Conservation (phyloP, 495 filamentous ascomycete genomes). For the Lineolata rhizophorae region DNA sequence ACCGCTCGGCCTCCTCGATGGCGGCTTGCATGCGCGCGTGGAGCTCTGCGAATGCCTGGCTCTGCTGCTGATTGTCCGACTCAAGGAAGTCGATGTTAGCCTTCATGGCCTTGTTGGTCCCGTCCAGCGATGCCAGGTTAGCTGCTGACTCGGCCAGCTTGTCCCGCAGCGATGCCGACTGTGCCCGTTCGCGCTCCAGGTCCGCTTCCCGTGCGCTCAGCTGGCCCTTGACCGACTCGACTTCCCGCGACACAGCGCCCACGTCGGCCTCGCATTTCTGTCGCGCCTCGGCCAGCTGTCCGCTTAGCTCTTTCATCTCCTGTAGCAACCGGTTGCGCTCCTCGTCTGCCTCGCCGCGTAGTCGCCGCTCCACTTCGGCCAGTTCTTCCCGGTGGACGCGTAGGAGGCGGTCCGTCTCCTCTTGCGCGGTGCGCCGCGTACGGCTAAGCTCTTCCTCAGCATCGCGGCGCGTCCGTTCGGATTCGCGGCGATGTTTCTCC, state of each 20-base stretch:
- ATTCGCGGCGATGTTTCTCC: slow-evolving; percentile 11
- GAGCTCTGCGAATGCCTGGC: slow-evolving; percentile 52
- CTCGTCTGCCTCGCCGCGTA: slow-evolving; percentile 18
- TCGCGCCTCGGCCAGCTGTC: slow-evolving; percentile 35
- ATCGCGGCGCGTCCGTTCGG: slow-evolving; percentile 10
- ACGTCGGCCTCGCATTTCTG: slow-evolving; percentile 40
- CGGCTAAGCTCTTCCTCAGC: slow-evolving; percentile 21
- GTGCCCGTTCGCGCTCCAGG: slow-evolving; percentile 26
- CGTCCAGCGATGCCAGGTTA: slow-evolving; percentile 46
- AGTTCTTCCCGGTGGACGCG: slow-evolving; percentile 14
- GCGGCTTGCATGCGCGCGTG: slow-evolving; percentile 61
- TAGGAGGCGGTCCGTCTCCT: slow-evolving; percentile 13
- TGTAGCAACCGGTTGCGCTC: slow-evolving; percentile 32
- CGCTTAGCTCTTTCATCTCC: slow-evolving; percentile 44
- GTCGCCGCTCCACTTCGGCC: slow-evolving; percentile 9
- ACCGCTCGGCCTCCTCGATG: slow-evolving; percentile 37
- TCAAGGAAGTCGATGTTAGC: slow-evolving; percentile 73
- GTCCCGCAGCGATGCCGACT: slow-evolving; percentile 30
- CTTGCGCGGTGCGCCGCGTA: slow-evolving; percentile 10
- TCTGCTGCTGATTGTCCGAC: slow-evolving; percentile 68
- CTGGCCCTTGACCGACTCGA: slow-evolving; percentile 29
- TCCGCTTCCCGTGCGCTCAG: slow-evolving; percentile 27
- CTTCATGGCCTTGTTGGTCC: slow-evolving; percentile 46
- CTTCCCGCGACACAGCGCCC: slow-evolving; percentile 35
- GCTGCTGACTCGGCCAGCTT: slow-evolving; percentile 41